phyloP scores from a whole-genome alignment of 2,329 filamentous ascomycete species.

The Colletotrichum cuscutae region DNA sequence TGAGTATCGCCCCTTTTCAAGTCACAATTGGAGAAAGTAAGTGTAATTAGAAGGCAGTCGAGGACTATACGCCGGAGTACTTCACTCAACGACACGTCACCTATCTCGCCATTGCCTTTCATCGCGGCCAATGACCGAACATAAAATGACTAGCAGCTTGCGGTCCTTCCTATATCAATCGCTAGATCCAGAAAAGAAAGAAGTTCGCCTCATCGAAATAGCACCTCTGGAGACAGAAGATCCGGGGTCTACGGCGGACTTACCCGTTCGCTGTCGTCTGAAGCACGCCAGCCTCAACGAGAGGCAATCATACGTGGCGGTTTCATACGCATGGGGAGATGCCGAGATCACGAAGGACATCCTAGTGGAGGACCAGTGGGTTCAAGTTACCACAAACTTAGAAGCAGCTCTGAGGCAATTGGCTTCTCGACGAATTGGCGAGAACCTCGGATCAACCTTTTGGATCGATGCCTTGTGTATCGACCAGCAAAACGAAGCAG shows the following conservation, averaged over 20 bases:
- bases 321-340: constrained; percentile 14
- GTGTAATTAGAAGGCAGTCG: no score
- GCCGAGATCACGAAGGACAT: background rate
- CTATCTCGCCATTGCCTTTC: no score
- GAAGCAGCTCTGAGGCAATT: constrained; percentile 3
- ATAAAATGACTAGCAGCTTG: background rate
- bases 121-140: background rate
- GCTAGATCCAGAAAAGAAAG: background rate
- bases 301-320: background rate
- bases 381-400: background rate
- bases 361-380: background rate
- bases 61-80: background rate
- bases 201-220: constrained; percentile 9
- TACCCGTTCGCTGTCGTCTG: background rate
- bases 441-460: background rate
- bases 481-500: background rate
- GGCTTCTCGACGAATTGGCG: background rate
- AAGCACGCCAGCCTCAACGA: background rate
- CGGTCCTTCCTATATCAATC: background rate
- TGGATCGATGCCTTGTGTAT: constrained; percentile 23
- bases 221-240: background rate
- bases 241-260: no score
- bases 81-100: background rate
- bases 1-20: no score
- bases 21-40: no score